Conservation (phyloP, 169 alveolate species). For the Pseudocohnilembus persalinus region DNA sequence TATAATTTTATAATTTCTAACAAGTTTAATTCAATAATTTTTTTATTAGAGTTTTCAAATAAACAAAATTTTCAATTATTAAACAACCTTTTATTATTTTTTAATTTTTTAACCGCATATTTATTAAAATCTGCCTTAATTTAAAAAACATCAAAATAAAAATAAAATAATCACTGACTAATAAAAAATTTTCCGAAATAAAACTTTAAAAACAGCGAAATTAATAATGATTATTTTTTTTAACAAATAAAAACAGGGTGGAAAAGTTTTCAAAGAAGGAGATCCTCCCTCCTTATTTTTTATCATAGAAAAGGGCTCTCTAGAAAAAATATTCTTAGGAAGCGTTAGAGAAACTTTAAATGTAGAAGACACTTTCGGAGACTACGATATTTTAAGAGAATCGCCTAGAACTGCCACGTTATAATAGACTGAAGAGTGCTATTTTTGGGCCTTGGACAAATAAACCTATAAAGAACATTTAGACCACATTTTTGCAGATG, state of each 20-base stretch:
- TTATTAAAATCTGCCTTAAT: not conserved
- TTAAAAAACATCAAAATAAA: no score
- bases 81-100: no score
- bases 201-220: no score
- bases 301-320: not conserved
- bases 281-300: not conserved
- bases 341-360: not conserved
- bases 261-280: not conserved
- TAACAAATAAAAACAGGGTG: no score
- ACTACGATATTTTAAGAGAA: not conserved
- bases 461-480: constrained; percentile 41
- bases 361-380: not conserved
- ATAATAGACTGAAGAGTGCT: constrained; percentile 1
- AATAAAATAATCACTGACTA: not conserved
- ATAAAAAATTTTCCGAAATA: no score
- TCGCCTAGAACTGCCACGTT: not conserved
- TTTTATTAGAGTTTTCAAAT: no score
- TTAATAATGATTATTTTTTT: no score
- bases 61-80: no score
- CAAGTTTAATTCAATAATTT: no score
- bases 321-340: not conserved
- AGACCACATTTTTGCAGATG: constrained; percentile 34
- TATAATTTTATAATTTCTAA: no score
- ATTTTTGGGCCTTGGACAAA: constrained; percentile 49
- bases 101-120: no score